These are phyloP conservation scores for Pseudofabraea citricarpa DNA, from an alignment of 2,329 filamentous ascomycete genomes.

Conservation along the genomic window DNA sequence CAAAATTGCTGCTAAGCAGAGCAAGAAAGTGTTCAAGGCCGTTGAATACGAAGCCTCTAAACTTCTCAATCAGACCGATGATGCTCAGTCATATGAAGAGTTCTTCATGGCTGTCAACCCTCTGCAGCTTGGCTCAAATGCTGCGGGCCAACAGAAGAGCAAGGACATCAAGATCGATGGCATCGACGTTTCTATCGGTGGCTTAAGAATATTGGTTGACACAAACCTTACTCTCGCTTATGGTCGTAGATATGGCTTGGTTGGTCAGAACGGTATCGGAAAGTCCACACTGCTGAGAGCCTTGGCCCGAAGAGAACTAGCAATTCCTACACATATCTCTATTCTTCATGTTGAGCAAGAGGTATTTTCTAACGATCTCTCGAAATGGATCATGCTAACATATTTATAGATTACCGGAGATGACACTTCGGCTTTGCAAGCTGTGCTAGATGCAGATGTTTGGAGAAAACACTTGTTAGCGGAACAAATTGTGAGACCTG, in stretches of 20 bases:
- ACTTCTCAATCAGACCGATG: conserved; percentile 76
- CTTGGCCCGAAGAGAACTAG: conserved; percentile 85
- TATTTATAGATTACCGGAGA: conserved; percentile 74
- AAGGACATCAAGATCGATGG: conserved; percentile 99
- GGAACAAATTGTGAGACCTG: conserved; percentile 86
- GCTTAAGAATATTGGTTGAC: conserved; percentile 83
- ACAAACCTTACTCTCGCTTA: conserved; percentile 88
- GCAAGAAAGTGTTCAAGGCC: conserved; percentile 96
- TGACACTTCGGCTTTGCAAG: conserved; percentile 90
- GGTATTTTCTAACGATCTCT: conserved; percentile 41
- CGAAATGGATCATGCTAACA: conserved; percentile 16
- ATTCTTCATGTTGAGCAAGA: conserved; percentile 99
- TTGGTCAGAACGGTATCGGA: conserved; percentile 99
- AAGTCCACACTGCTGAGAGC: conserved; percentile 93
- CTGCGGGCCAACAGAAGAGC: conserved; percentile 73
- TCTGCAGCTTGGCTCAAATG: conserved; percentile 71
- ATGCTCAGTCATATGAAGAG: conserved; percentile 91
- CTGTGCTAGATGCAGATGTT: conserved; percentile 93
- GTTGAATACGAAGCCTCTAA: conserved; percentile 96
- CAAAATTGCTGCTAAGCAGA: conserved; percentile 97
- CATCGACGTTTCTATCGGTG: conserved; percentile 89
- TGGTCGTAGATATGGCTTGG: conserved; percentile 90
- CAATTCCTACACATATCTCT: conserved; percentile 94
- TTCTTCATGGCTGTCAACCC: conserved; percentile 99
- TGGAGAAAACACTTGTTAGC: conserved; percentile 93